Base-by-base conservation (phyloP, 1,139 yeast genomes). In the Cylindricascospora bacillispora region DNA sequence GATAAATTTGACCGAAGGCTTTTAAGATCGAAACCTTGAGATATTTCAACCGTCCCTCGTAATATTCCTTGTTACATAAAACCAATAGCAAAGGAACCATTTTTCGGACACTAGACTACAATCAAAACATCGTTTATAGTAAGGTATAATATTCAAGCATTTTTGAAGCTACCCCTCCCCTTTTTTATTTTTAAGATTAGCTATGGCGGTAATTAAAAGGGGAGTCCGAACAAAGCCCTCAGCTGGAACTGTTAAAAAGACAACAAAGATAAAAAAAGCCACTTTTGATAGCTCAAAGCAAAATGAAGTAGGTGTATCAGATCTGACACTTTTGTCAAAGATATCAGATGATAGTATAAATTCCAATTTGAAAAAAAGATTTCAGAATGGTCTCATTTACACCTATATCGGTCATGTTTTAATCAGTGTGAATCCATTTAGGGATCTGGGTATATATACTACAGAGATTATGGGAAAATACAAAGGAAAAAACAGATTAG, bases 291-390 rank as follows among this genome's bases (percentile, higher is more conserved):
- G 79, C 27, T 65, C 76, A 33, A 85, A 85, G 59, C 83, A 83
- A 67, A 83, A 85, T 56, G 97, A 89, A 56, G 98, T 89, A 13
- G 98, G 99, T 30, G 97, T 92, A 4, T 78, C 93, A 27, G 99
- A 92, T 57, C 65, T 92, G 52, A 92, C 98, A 0, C 63, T 92
- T 37, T 63, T 92, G 38, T 77, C 93, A 19, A 80, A 79, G 41
- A 89, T 92, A 46, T 69, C 89, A 28, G 97, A 92, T 54, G 94
- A 83, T 36, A 70, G 94, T 26, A 92, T 92, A 60, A 85, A 86
- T 54, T 94, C 85, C 18, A 92, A 92, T 56, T 63, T 92, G 46
- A 73, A 82, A 48, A 83, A 83, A 52, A 65, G 99, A 37, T 92
- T 89, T 54, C 73, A 78, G 60, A 85, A 85, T 51, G 89, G 81